Percentiles rank a stretch among this genome's conserved stretches.
phyloP scores from a whole-genome alignment of 1,284 basidiomycete genomes.

The Amylostereum areolatum region DNA sequence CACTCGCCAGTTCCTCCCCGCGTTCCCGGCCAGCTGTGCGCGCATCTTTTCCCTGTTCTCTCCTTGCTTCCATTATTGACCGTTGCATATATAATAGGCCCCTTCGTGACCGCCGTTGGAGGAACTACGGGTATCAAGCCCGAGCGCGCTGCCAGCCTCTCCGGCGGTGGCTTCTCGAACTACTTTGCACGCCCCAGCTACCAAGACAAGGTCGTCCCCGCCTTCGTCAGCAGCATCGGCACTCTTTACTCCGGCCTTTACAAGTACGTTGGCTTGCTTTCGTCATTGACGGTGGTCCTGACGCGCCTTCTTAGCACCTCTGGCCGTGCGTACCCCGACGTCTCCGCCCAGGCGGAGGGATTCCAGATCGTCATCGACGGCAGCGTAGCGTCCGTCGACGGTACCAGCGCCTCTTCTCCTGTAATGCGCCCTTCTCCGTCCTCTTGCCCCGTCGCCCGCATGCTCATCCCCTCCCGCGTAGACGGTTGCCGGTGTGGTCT shows the following conservation, averaged over 20 bases:
- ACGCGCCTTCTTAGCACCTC: background rate
- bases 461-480: background rate
- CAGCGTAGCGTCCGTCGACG: slow-evolving; percentile 46
- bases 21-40: slow-evolving; percentile 35
- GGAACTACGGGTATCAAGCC: slow-evolving; percentile 47
- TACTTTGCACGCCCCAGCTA: background rate
- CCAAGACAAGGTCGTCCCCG: background rate
- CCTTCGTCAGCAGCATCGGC: background rate
- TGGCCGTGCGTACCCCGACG: background rate
- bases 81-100: too few relatives aligned
- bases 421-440: slow-evolving; percentile 29
- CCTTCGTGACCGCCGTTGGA: slow-evolving; percentile 31
- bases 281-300: background rate
- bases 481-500: slow-evolving; percentile 27
- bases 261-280: background rate
- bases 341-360: background rate
- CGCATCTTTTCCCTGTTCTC: too few relatives aligned
- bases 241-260: background rate
- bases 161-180: background rate
- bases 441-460: slow-evolving; percentile 51
- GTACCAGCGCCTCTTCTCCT: slow-evolving; percentile 19
- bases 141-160: slow-evolving; percentile 25
- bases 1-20: slow-evolving; percentile 32
- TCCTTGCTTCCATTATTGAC: too few relatives aligned
- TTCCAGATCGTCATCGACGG: slow-evolving; percentile 7